Evolutionary conservation across 2,329 filamentous ascomycete species (phyloP).

Genomic region (Fusarium falciforme): DNA sequence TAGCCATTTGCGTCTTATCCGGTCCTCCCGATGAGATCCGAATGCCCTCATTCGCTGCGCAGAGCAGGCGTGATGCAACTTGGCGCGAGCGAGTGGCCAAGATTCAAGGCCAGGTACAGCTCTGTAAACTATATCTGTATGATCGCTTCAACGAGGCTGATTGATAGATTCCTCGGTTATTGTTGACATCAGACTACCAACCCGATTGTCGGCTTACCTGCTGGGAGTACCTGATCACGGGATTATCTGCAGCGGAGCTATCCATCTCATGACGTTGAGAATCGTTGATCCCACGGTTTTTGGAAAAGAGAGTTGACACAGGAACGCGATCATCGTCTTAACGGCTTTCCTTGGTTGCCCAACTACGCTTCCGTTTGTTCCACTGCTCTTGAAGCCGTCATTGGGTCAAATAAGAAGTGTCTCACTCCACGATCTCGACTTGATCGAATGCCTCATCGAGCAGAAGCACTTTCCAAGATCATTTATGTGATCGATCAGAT

Average conservation of each 20-base stretch:
- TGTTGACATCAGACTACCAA: not conserved
- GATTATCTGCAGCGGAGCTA: not conserved
- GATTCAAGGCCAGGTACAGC: constrained; percentile 2
- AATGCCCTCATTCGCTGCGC: constrained; percentile 1
- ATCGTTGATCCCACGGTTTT: not conserved
- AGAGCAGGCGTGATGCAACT: not conserved
- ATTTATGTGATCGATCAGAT: not conserved
- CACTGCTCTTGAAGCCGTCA: not conserved
- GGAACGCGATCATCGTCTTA: constrained; percentile 29
- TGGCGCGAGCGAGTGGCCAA: constrained; percentile 10
- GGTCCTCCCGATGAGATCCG: not conserved
- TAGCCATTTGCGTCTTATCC: constrained; percentile 25
- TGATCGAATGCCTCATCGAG: not conserved
- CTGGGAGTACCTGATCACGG: not conserved
- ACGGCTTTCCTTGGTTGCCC: not conserved
- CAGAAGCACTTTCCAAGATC: not conserved
- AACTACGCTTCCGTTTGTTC: constrained; percentile 5
- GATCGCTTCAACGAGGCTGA: not conserved
- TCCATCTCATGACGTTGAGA: constrained; percentile 16
- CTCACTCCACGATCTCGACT: constrained; percentile 13
- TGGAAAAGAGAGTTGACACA: constrained; percentile 1
- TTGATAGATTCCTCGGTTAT: constrained; percentile 13
- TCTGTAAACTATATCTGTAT: constrained; percentile 12
- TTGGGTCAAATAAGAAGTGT: constrained; percentile 9
- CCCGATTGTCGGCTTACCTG: not conserved